phyloP scores from a whole-genome alignment of 495 filamentous ascomycete genomes.

The Bacidia rubella region DNA sequence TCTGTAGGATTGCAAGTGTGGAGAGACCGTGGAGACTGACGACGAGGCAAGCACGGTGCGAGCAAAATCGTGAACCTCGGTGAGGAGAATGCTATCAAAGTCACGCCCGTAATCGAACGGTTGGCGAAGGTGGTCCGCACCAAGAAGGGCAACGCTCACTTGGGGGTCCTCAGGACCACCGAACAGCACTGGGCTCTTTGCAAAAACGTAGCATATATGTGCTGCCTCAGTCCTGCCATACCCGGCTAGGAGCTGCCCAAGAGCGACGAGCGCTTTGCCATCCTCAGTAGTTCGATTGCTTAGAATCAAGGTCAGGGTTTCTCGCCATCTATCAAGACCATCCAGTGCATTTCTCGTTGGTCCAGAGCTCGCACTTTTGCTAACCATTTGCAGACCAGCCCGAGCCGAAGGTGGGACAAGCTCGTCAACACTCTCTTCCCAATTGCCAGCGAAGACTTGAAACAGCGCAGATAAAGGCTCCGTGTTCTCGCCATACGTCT shows the following conservation, averaged over 20 bases:
- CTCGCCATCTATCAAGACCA: slow-evolving; percentile 85
- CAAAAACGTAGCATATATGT: slow-evolving; percentile 70
- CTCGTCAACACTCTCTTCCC: slow-evolving; percentile 89
- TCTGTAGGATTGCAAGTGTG: slow-evolving; percentile 83
- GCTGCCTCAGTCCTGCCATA: slow-evolving; percentile 87
- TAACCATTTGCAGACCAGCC: slow-evolving; percentile 81
- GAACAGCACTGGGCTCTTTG: slow-evolving; percentile 40
- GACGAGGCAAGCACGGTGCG: slow-evolving; percentile 48
- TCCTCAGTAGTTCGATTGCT: slow-evolving; percentile 79
- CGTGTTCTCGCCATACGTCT: slow-evolving; percentile 56
- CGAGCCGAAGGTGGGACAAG: slow-evolving; percentile 90
- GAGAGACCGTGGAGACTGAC: slow-evolving; percentile 41
- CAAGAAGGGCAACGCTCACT: slow-evolving; percentile 67
- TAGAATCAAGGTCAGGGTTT: slow-evolving; percentile 73
- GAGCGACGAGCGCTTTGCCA: slow-evolving; percentile 55
- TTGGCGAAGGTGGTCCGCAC: slow-evolving; percentile 59
- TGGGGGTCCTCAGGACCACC: slow-evolving; percentile 75
- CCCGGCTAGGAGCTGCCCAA: slow-evolving; percentile 70
- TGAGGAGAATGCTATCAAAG: slow-evolving; percentile 72
- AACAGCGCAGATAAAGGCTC: slow-evolving; percentile 84
- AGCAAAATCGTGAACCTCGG: slow-evolving; percentile 85
- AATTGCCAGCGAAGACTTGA: slow-evolving; percentile 83
- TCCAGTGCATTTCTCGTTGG: slow-evolving; percentile 59
- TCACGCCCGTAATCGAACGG: slow-evolving; percentile 57
- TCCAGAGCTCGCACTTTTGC: slow-evolving; percentile 46